Percentiles rank a stretch among this genome's conserved stretches.
Evolutionary conservation across 2,329 filamentous ascomycete genomes (phyloP).

Genomic region (Elsinoe necatrix): DNA sequence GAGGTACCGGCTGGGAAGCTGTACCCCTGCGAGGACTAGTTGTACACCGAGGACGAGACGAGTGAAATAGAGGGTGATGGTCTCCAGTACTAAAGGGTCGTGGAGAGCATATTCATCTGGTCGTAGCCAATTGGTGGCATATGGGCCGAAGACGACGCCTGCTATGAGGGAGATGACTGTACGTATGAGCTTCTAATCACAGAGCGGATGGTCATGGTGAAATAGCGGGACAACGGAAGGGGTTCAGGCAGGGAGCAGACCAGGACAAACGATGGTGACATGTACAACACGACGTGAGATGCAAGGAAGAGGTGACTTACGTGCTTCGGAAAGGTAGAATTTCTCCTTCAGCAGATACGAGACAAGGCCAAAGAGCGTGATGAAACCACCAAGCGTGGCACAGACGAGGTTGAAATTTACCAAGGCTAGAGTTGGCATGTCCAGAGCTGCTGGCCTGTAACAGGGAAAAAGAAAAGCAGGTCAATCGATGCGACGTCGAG

Average conservation of each 20-base stretch:
- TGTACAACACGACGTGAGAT: neutral
- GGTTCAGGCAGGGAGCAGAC: neutral
- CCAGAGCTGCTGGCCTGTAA: neutral
- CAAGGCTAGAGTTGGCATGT: conserved; percentile 54
- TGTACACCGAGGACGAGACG: conserved; percentile 84
- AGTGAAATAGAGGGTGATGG: conserved; percentile 74
- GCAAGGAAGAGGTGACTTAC: conserved; percentile 44
- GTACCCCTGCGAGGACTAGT: conserved; percentile 78
- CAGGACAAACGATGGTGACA: neutral
- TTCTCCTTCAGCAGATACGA: conserved; percentile 85
- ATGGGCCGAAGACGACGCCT: conserved; percentile 69
- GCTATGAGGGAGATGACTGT: conserved; percentile 75
- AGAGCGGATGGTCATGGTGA: neutral
- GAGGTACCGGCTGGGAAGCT: conserved; percentile 76
- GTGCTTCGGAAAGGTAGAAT: conserved; percentile 82
- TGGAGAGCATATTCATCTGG: conserved; percentile 63
- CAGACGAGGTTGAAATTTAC: conserved; percentile 80
- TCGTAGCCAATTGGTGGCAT: conserved; percentile 65
- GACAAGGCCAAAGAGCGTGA: conserved; percentile 82
- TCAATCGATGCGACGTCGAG: neutral
- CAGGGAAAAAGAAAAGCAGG: neutral
- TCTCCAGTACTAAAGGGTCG: conserved; percentile 51
- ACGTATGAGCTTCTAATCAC: neutral
- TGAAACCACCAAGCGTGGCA: conserved; percentile 73
- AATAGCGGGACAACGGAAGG: neutral